A percentile compares a stretch with the other conserved stretches of the same genome.
Conservation (phyloP, 495 filamentous ascomycete genomes). For the Penicillium atrosanguineum region DNA sequence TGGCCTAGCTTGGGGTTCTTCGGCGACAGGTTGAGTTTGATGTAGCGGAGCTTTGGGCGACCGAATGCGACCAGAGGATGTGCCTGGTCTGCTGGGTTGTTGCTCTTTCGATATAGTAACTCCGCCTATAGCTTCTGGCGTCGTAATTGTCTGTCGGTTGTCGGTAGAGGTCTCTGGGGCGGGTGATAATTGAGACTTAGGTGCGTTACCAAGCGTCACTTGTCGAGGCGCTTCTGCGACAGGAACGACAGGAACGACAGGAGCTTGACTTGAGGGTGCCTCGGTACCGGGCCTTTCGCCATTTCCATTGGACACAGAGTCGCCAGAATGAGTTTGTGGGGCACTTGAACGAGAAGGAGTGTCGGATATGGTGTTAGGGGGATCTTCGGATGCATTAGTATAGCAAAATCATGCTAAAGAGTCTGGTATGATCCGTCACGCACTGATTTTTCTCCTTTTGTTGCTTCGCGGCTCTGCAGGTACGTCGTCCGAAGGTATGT, state of each 20-base stretch:
- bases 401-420: not conserved
- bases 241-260: not conserved
- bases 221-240: not conserved
- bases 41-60: constrained; percentile 8
- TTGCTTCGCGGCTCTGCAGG: constrained; percentile 18
- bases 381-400: constrained; percentile 15
- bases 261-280: not conserved
- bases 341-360: constrained; percentile 3
- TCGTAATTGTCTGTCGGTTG: not conserved
- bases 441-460: constrained; percentile 24
- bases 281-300: constrained; percentile 1
- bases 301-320: constrained; percentile 7
- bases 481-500: constrained; percentile 22
- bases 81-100: not conserved
- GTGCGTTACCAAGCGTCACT: not conserved
- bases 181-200: not conserved
- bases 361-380: constrained; percentile 1
- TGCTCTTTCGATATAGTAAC: not conserved
- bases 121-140: not conserved
- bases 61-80: not conserved
- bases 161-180: not conserved
- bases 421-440: not conserved
- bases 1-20: not conserved
- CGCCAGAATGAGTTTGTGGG: not conserved
- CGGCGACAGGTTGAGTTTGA: constrained; percentile 3